Evolutionary conservation across 306 rosid species (phyloP).

Genomic region (Betula pendula): DNA sequence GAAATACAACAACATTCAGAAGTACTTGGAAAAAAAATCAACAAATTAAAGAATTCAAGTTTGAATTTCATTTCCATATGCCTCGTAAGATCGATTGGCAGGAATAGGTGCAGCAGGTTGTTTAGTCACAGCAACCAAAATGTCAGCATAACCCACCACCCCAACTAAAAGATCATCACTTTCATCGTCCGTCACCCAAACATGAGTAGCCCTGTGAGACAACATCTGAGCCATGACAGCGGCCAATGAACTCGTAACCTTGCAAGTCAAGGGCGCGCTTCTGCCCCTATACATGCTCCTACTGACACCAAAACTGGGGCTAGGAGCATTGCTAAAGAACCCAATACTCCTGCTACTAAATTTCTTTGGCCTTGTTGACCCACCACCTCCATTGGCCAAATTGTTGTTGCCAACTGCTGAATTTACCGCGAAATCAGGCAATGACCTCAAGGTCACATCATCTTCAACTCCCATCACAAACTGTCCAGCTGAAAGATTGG

Average conservation of each 20-base stretch:
- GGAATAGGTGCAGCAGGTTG: conserved; percentile 46
- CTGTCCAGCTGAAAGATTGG: conserved; percentile 87
- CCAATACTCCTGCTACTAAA: conserved; percentile 91
- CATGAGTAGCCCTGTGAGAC: conserved; percentile 91
- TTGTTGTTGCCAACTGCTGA: conserved; percentile 36
- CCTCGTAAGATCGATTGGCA: conserved; percentile 49
- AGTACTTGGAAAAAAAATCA: neutral
- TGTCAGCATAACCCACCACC: conserved; percentile 82
- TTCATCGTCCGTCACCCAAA: conserved; percentile 86
- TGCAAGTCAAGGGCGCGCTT: conserved; percentile 89
- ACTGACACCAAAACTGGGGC: conserved; percentile 51
- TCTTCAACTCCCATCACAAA: conserved; percentile 99
- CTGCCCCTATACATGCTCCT: conserved; percentile 95
- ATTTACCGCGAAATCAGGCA: conserved; percentile 38
- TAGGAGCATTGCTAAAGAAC: conserved; percentile 53
- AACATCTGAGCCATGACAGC: conserved; percentile 99
- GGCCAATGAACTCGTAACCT: conserved; percentile 85
- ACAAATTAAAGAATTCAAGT: conserved; percentile 20
- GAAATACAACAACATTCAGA: conserved; percentile 6
- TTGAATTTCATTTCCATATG: conserved; percentile 53
- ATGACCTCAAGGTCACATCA: conserved; percentile 48
- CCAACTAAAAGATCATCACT: conserved; percentile 79
- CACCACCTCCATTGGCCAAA: conserved; percentile 39
- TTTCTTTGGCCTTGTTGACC: conserved; percentile 46
- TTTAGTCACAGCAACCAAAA: conserved; percentile 82